Base-by-base conservation (phyloP, 768 basidiomycete genomes). In the Pleurotus citrinopileatus region DNA sequence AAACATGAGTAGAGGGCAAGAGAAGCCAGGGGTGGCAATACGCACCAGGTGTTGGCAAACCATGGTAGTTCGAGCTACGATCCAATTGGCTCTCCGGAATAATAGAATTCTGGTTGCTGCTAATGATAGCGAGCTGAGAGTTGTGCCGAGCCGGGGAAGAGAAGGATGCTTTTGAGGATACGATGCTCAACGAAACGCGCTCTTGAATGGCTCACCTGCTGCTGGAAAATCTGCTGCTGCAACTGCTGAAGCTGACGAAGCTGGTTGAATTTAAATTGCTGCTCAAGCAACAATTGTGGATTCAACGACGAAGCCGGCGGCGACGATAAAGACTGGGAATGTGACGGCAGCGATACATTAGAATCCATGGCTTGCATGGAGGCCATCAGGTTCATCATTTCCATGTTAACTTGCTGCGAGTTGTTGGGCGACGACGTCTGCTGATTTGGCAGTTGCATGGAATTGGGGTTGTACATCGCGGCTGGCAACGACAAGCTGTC, bases 191-290 rank as follows among this genome's bases (percentile, higher is more conserved):
- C 3, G 15, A 50, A 20, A 38, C 17, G 29, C 46, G 13, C 9
- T 44, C 29, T 60, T 47, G 44, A 55, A 27, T 50, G 47, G 65
- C 81, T 57, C 54, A 87, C 92, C 84, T 94, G 92, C 65, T 94
- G 91, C 63, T 94, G 91, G 55, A 93, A 89, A 56, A 92, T 89
- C 74, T 91, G 87, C 54, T 85, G 85, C 63, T 94, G 89, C 10
- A 87, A 73, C 65, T 89, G 84, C 63, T 87, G 88, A 7, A 89
- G 73, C 65, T 88, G 84, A 57, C 88, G 91, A 2, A 93, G 73
- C 65, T 89, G 88, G 1, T 80, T 79, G 42, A 92, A 75, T 65
- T 86, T 87, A 71, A 89, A 81, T 66, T 91, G 89, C 60, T 91
- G 88, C 62, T 89, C 86, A 37, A 87, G 67, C 32, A 88, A 68